Evolutionary conservation across 345 rosid species (phyloP).

Genomic region (Jatropha curcas): DNA sequence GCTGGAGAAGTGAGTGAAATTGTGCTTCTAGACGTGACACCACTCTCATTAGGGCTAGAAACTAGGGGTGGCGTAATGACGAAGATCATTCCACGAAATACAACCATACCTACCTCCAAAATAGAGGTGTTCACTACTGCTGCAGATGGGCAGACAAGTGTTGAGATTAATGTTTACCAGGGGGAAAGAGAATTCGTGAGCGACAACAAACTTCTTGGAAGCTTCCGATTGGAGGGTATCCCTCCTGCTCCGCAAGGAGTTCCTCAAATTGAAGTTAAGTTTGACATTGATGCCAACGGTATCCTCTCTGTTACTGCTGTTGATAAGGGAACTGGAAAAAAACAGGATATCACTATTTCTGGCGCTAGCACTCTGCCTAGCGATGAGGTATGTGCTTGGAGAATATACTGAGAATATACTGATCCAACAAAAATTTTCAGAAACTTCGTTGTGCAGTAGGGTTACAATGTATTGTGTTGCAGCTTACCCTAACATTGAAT

Average conservation of each 20-base stretch:
- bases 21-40: slow-evolving; percentile 81
- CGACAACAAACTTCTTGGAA: slow-evolving; percentile 83
- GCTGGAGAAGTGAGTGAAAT: slow-evolving; percentile 93
- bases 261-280: slow-evolving; percentile 88
- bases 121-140: slow-evolving; percentile 97
- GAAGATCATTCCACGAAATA: slow-evolving; percentile 85
- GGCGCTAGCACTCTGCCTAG: slow-evolving; percentile 92
- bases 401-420: too few species aligned
- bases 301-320: slow-evolving; percentile 73
- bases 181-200: slow-evolving; percentile 94
- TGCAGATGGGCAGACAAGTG: slow-evolving; percentile 97
- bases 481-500: too few species aligned
- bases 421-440: too few species aligned
- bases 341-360: slow-evolving; percentile 87
- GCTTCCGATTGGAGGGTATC: slow-evolving; percentile 69
- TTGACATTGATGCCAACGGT: slow-evolving; percentile 92
- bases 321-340: slow-evolving; percentile 87
- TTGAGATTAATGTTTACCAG: slow-evolving; percentile 88
- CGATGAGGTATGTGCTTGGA: slow-evolving; percentile 59
- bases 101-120: slow-evolving; percentile 89
- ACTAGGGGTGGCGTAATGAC: slow-evolving; percentile 98
- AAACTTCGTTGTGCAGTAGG: too few species aligned
- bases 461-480: too few species aligned
- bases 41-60: slow-evolving; percentile 82
- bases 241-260: slow-evolving; percentile 87